Evolutionary conservation across 2,329 filamentous ascomycete species (phyloP).

Genomic region (Albifimbria verrucaria): DNA sequence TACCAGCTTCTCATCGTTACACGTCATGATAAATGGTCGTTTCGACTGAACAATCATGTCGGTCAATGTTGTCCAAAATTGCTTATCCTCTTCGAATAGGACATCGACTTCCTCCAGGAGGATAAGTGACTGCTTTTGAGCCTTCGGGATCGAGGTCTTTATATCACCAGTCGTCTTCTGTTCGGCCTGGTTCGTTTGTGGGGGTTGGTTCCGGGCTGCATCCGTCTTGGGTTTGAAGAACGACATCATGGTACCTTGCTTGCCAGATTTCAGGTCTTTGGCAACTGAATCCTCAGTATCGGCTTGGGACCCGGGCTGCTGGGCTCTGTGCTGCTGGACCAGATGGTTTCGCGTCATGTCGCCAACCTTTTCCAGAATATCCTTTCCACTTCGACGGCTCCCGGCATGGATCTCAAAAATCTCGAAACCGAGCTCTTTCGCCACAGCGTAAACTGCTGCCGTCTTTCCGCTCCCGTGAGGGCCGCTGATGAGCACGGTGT

Average conservation of each 20-base stretch:
- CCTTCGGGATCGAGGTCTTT: conserved; percentile 34
- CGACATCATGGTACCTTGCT: conserved; percentile 74
- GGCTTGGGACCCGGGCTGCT: conserved; percentile 23
- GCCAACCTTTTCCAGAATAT: conserved; percentile 86
- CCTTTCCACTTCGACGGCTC: conserved; percentile 79
- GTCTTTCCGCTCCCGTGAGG: conserved; percentile 91
- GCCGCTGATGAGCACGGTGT: conserved; percentile 84
- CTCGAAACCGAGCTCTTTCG: conserved; percentile 87
- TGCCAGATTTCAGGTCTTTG: conserved; percentile 61
- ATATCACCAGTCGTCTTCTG: conserved; percentile 19
- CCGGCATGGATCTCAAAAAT: conserved; percentile 92
- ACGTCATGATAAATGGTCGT: conserved; percentile 90
- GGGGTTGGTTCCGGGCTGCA: conserved; percentile 20
- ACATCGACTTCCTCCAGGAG: conserved; percentile 91
- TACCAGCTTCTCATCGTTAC: conserved; percentile 84
- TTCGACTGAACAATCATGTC: conserved; percentile 79
- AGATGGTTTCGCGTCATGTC: conserved; percentile 97
- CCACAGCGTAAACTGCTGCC: conserved; percentile 85
- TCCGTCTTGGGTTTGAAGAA: conserved; percentile 67
- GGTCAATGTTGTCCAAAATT: conserved; percentile 85
- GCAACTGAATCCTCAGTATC: conserved; percentile 26
- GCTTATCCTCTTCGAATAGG: conserved; percentile 91
- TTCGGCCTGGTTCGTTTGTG: conserved; percentile 23
- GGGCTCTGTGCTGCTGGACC: conserved; percentile 53
- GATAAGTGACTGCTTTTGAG: conserved; percentile 91